Evolutionary conservation across 208 protist genomes (phyloP).

Genomic region (Acanthamoeba healyi): DNA sequence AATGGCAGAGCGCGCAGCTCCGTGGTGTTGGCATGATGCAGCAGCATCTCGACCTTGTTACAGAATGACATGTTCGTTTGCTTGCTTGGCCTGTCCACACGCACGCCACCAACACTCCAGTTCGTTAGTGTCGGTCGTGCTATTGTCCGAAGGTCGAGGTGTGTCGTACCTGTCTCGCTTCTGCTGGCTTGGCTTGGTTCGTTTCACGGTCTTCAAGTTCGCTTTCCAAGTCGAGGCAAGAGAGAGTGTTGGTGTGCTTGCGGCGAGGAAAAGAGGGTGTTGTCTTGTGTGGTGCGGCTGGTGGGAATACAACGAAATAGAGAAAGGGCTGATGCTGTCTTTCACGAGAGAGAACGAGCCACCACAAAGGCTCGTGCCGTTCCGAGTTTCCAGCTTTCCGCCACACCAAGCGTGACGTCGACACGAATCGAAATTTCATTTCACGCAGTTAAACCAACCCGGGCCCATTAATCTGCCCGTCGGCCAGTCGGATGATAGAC

Average conservation of each 20-base stretch:
- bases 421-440: neutral
- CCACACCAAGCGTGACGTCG: neutral
- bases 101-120: neutral
- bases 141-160: neutral
- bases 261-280: neutral
- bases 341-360: neutral
- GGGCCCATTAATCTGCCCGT: neutral
- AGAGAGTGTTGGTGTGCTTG: neutral
- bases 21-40: neutral
- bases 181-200: neutral
- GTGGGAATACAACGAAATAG: slow-evolving; percentile 24
- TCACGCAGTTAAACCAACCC: neutral
- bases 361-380: neutral
- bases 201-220: neutral
- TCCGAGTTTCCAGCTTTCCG: neutral
- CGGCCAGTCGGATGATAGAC: neutral
- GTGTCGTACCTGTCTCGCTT: neutral
- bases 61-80: neutral
- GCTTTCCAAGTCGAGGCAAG: neutral
- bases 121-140: neutral
- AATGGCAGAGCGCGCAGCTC: neutral
- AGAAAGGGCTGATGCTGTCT: neutral
- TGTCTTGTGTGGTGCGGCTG: neutral
- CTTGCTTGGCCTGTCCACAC: neutral
- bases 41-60: slow-evolving; percentile 47